phyloP scores from a whole-genome alignment of 1,139 yeast genomes.

The Taphrina deformans region DNA sequence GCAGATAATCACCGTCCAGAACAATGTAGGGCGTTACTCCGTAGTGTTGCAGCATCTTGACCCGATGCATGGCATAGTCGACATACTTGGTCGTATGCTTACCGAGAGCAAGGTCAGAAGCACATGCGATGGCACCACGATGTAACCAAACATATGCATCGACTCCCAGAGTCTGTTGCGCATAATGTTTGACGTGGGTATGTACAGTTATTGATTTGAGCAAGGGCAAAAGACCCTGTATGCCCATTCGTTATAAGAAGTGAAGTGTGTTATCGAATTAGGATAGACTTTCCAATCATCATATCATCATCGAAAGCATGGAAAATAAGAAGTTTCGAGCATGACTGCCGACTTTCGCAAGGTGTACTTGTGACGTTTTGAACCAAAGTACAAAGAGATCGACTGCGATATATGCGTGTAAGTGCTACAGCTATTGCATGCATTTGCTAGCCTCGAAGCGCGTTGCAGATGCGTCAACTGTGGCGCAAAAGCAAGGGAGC shows the following conservation, averaged over 20 bases:
- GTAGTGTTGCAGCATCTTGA: conserved; percentile 59
- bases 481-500: neutral
- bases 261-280: neutral
- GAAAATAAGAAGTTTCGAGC: neutral
- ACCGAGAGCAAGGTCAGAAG: conserved; percentile 75
- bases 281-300: neutral
- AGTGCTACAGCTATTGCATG: no score
- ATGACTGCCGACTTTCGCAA: no score
- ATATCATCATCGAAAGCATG: no score
- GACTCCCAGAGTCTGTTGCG: conserved; percentile 65
- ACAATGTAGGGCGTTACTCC: conserved; percentile 84
- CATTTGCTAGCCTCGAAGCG: no score
- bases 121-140: conserved; percentile 77
- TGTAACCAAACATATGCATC: conserved; percentile 98
- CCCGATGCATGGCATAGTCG: conserved; percentile 33
- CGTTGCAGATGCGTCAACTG: neutral
- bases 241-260: conserved; percentile 31
- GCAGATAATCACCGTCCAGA: conserved; percentile 87
- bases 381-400: no score
- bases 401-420: no score
- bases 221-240: conserved; percentile 39
- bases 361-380: no score
- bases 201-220: conserved; percentile 39
- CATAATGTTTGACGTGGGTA: conserved; percentile 22
- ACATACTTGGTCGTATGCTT: conserved; percentile 65